Evolutionary conservation across 139 green algal genomes (phyloP).

Genomic region (Chlamydomonas sp.): DNA sequence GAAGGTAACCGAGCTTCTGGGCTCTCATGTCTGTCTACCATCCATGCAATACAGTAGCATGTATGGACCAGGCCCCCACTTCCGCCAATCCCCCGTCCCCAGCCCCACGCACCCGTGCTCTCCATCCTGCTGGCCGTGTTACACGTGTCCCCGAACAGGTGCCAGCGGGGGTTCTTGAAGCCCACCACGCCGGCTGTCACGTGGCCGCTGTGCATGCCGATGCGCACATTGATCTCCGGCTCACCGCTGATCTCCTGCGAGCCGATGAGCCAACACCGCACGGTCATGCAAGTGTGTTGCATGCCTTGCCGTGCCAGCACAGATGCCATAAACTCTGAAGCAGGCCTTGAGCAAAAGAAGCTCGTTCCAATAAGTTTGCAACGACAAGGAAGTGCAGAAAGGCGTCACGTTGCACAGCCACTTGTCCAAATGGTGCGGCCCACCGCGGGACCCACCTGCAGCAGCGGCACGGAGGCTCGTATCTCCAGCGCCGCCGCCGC

Average conservation of each 20-base stretch:
- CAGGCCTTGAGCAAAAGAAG: too few species aligned
- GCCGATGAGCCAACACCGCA: too few species aligned
- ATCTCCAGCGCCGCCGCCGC: slow-evolving; percentile 36
- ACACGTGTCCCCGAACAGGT: slow-evolving; percentile 41
- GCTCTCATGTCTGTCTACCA: too few species aligned
- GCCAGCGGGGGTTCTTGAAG: slow-evolving; percentile 44
- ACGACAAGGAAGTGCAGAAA: too few species aligned
- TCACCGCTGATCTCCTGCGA: slow-evolving; percentile 33
- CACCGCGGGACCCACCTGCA: not conserved
- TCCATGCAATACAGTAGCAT: too few species aligned
- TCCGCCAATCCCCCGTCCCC: not conserved
- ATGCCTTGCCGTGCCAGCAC: too few species aligned
- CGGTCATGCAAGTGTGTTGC: too few species aligned
- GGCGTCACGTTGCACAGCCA: too few species aligned
- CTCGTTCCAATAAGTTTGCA: too few species aligned
- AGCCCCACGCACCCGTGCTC: slow-evolving; percentile 11
- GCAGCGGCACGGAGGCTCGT: slow-evolving; percentile 31
- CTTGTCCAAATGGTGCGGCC: too few species aligned
- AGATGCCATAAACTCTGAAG: too few species aligned
- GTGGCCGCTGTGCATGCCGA: slow-evolving; percentile 49
- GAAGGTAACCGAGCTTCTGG: too few species aligned
- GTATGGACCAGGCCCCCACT: not conserved
- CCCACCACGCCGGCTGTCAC: slow-evolving; percentile 39
- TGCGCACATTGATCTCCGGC: slow-evolving; percentile 42
- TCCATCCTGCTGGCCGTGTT: slow-evolving; percentile 47